Conservation (phyloP, 2,329 filamentous ascomycete genomes). For the Xylariaceae sp. region DNA sequence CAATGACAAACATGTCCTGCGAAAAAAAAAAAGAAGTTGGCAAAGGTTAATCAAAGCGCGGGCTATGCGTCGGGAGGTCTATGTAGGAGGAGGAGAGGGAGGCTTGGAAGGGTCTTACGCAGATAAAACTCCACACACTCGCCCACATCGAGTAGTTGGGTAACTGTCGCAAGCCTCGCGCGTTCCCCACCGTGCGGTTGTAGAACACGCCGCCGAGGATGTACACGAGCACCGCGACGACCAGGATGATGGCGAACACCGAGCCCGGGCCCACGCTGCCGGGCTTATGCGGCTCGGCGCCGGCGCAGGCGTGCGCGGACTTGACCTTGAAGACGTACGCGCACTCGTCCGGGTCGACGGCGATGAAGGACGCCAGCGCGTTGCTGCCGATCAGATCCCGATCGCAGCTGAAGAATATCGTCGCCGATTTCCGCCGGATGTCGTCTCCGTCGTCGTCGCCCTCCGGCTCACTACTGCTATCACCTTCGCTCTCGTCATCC, state of each 20-base stretch:
- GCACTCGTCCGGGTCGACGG: slow-evolving; percentile 78
- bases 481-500: neutral
- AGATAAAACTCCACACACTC: slow-evolving; percentile 76
- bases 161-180: slow-evolving; percentile 89
- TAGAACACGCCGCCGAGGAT: slow-evolving; percentile 90
- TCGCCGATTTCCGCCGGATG: slow-evolving; percentile 64
- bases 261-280: slow-evolving; percentile 65
- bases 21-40: neutral
- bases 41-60: slow-evolving; percentile 16
- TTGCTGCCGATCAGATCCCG: slow-evolving; percentile 64
- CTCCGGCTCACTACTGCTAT: neutral
- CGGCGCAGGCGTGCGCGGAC: slow-evolving; percentile 72
- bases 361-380: slow-evolving; percentile 77
- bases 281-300: slow-evolving; percentile 64
- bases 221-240: slow-evolving; percentile 76
- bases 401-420: slow-evolving; percentile 92
- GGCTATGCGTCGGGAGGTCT: slow-evolving; percentile 3
- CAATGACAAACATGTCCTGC: slow-evolving; percentile 62
- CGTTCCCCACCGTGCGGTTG: slow-evolving; percentile 89
- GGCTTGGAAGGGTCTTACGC: slow-evolving; percentile 50
- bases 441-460: slow-evolving; percentile 20
- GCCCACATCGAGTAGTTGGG: slow-evolving; percentile 94
- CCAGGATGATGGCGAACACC: slow-evolving; percentile 82
- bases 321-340: slow-evolving; percentile 94
- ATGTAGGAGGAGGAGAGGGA: neutral